These are phyloP conservation scores for Diaporthe eres DNA, from an alignment of 2,329 filamentous ascomycete genomes.

Conservation along the genomic window DNA sequence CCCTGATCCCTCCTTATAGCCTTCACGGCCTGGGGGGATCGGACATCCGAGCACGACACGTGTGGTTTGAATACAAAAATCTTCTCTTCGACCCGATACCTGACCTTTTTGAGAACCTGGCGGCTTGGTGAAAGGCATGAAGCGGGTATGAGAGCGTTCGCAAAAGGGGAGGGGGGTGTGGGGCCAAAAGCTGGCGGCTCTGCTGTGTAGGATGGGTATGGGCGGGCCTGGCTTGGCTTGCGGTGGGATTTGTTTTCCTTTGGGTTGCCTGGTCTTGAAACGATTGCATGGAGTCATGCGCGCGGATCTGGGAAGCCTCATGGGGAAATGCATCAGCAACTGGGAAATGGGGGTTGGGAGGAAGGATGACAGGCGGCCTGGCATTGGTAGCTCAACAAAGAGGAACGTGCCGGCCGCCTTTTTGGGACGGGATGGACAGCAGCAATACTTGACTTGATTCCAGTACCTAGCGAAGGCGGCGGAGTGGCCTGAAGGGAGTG, in stretches of 20 bases:
- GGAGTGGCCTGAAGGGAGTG: background rate
- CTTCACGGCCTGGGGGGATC: constrained; percentile 16
- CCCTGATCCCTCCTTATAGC: constrained; percentile 22
- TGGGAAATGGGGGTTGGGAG: background rate
- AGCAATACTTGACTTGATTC: background rate
- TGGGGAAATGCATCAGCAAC: background rate
- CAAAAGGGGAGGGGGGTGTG: background rate
- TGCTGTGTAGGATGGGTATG: background rate
- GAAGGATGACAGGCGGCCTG: background rate
- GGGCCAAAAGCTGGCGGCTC: background rate
- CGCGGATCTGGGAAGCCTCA: constrained; percentile 15
- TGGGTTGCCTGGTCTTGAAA: background rate
- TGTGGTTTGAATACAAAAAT: constrained; percentile 11
- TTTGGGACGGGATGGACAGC: constrained; percentile 5
- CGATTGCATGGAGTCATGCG: constrained; percentile 21
- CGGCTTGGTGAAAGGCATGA: constrained; percentile 36
- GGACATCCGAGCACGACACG: background rate
- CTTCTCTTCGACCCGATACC: constrained; percentile 29
- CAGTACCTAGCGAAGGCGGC: constrained; percentile 20
- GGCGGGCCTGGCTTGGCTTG: background rate
- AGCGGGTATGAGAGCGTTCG: background rate
- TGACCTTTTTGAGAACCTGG: constrained; percentile 29
- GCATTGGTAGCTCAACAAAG: constrained; percentile 41
- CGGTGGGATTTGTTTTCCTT: constrained; percentile 1
- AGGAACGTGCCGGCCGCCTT: constrained; percentile 37